A percentile compares a stretch with the other conserved stretches of the same genome.
phyloP scores from a whole-genome alignment of 805 yeast species.

The Suhomyces xylopsoci region DNA sequence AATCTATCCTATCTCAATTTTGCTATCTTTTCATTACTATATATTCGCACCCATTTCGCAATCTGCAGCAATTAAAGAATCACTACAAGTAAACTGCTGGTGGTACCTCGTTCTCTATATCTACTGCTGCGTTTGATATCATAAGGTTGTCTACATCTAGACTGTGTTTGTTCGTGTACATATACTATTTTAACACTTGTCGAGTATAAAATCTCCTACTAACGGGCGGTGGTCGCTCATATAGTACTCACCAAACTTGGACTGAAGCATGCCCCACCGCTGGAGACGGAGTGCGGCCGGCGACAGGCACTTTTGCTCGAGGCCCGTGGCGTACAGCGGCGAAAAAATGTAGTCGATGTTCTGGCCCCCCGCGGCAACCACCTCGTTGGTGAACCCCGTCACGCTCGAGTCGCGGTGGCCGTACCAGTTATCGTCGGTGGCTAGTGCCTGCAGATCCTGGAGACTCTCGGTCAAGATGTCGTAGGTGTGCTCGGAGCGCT shows the following conservation, averaged over 20 bases:
- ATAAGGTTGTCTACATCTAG: no score
- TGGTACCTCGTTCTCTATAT: no score
- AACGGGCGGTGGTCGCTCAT: conserved; percentile 38
- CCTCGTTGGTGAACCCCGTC: conserved; percentile 32
- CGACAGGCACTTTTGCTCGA: conserved; percentile 13
- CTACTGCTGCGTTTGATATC: no score
- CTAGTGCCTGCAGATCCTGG: conserved; percentile 18
- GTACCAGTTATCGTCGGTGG: conserved; percentile 21
- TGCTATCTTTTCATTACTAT: no score
- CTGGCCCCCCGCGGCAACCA: conserved; percentile 22
- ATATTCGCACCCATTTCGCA: no score
- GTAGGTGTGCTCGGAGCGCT: conserved; percentile 20
- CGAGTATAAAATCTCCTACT: conserved; percentile 24
- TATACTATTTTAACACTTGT: no score
- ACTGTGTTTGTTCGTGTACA: no score
- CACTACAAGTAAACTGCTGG: no score
- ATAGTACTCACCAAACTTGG: conserved; percentile 29
- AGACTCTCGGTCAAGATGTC: conserved; percentile 10
- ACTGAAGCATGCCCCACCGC: conserved; percentile 31
- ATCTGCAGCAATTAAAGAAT: no score
- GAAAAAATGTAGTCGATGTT: conserved; percentile 33
- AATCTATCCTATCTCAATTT: no score
- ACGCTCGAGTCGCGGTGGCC: conserved; percentile 30
- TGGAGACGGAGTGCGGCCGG: conserved; percentile 14
- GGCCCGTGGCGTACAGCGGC: conserved; percentile 19